Percentiles rank a stretch among this genome's conserved stretches.
Evolutionary conservation across 768 basidiomycete genomes (phyloP).

Genomic region (Macrolepiota fuliginosa): DNA sequence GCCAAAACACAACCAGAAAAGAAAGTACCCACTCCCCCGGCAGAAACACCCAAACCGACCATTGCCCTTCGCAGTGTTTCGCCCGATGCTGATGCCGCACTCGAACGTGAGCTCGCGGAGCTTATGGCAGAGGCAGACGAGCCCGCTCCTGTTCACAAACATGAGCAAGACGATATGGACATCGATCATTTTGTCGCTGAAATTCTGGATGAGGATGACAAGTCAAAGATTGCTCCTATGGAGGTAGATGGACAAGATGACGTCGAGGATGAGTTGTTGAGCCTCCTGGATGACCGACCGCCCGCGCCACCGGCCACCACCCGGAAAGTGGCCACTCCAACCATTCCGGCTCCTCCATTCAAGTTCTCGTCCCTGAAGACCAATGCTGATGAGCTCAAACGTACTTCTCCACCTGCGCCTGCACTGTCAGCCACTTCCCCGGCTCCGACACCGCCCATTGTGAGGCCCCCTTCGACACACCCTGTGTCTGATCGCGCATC

Average conservation of each 20-base stretch:
- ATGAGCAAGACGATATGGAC: slow-evolving; percentile 40
- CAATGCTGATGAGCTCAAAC: background rate
- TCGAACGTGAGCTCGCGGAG: slow-evolving; percentile 47
- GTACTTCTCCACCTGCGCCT: slow-evolving; percentile 10
- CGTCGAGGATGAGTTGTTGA: slow-evolving; percentile 68
- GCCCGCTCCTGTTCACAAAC: slow-evolving; percentile 25
- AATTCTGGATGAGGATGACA: slow-evolving; percentile 28
- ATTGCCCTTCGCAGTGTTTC: slow-evolving; percentile 19
- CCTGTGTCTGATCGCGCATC: slow-evolving; percentile 47
- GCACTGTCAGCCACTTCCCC: slow-evolving; percentile 11
- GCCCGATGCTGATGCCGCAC: slow-evolving; percentile 34
- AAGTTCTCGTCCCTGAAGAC: slow-evolving; percentile 8
- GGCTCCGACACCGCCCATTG: slow-evolving; percentile 12
- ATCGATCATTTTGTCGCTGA: slow-evolving; percentile 44
- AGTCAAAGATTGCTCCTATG: slow-evolving; percentile 12
- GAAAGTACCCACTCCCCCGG: slow-evolving; percentile 9
- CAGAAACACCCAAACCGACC: slow-evolving; percentile 10
- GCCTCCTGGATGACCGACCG: slow-evolving; percentile 58
- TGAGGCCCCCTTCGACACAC: slow-evolving; percentile 18
- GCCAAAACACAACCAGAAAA: slow-evolving; percentile 9
- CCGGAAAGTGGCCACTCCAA: slow-evolving; percentile 11
- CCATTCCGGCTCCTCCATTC: background rate
- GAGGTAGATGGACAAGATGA: slow-evolving; percentile 35
- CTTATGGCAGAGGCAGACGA: slow-evolving; percentile 28
- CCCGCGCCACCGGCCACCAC: slow-evolving; percentile 14